Evolutionary conservation across 495 filamentous ascomycete species (phyloP), one percentile per base, ranked within the genome.

Genomic region (Penicillium desertorum): DNA sequence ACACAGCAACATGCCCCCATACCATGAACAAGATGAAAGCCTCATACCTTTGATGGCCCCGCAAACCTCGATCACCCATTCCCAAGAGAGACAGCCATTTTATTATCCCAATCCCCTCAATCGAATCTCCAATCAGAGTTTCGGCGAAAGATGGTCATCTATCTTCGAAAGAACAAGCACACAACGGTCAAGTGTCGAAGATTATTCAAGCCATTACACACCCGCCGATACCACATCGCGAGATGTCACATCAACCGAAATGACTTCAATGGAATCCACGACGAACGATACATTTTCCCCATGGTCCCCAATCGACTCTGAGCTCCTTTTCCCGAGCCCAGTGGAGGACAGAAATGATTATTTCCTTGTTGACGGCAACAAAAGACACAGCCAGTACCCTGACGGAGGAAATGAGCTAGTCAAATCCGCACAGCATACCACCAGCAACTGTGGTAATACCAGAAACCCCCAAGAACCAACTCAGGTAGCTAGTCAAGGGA

Each of bases 341-440:
- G 16, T 36, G 9, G 22, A 36, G 22, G 30, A 58, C 10, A 47
- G 62, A 41, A 63, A 75, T 25, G 74, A 72, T 45, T 75, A 68
- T 47, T 75, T 66, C 48, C 53, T 63, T 34, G 65, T 65, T 5
- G 74, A 74, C 23, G 71, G 69, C 47, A 76, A 75, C 45, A 76
- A 76, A 46, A 56, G 58, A 2, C 60, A 50, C 39, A 62, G 56
- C 43, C 51, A 59, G 16, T 62, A 59, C 32, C 71, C 69, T 5
- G 68, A 70, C 37, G 37, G 59, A 42, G 72, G 64, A 10, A 56
- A 68, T 27, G 62, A 65, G 27, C 56, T 67, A 1, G 57, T 64
- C 1, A 75, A 74, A 50, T 49, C 50, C 25, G 20, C 34, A 14
- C 41, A 51, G 11, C 37, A 44, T 14, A 10, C 48, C n/a, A 29